Conservation (phyloP, 768 basidiomycete species). For the Termitomyces titanicus region DNA sequence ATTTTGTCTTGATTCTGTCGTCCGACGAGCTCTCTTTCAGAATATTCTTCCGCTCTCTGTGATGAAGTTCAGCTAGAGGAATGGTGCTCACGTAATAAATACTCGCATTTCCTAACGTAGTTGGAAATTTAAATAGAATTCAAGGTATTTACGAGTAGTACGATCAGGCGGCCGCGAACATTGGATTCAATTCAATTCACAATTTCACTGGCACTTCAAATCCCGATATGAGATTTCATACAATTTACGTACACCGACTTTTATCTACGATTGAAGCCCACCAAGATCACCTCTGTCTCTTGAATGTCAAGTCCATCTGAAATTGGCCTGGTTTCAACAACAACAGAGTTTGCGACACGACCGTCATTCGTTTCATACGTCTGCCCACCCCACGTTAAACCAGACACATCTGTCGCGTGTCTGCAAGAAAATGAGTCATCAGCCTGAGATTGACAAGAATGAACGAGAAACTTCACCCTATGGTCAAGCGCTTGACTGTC, state of each 20-base stretch:
- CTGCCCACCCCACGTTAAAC: conserved; percentile 56
- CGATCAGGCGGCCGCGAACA: too few species aligned
- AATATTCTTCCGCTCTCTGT: too few species aligned
- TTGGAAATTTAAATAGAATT: too few species aligned
- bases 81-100: not conserved
- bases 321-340: conserved; percentile 25
- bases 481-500: conserved; percentile 45
- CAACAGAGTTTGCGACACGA: conserved; percentile 32
- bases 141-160: too few species aligned
- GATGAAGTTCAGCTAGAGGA: too few species aligned
- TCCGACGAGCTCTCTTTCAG: too few species aligned
- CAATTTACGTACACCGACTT: too few species aligned
- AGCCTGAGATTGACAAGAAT: not conserved
- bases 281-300: conserved; percentile 44
- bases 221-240: too few species aligned
- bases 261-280: conserved; percentile 25
- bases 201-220: too few species aligned
- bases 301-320: conserved; percentile 39
- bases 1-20: conserved; percentile 16
- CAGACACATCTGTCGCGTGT: conserved; percentile 45
- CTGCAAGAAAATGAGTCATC: conserved; percentile 21
- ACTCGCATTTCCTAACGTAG: too few species aligned
- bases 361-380: conserved; percentile 51
- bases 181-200: too few species aligned
- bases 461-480: conserved; percentile 32